phyloP scores from a whole-genome alignment of 2,329 filamentous ascomycete genomes.

The Xylariaceae sp. region DNA sequence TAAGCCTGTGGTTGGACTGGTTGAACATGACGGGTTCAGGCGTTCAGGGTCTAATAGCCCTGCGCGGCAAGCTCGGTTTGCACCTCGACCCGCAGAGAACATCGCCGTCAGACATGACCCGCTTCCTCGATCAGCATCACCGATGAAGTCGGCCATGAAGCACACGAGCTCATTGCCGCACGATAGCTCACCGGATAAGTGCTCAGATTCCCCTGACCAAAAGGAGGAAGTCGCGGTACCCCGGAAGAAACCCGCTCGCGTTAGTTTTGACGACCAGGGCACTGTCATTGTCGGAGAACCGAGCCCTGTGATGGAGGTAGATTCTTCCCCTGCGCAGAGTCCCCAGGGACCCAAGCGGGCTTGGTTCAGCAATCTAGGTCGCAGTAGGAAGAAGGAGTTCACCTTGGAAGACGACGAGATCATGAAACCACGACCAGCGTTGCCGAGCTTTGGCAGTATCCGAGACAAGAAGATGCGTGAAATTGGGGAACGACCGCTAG shows the following conservation, averaged over 20 bases:
- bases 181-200: constrained; percentile 44
- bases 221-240: constrained; percentile 36
- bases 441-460: constrained; percentile 72
- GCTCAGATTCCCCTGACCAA: constrained; percentile 38
- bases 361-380: constrained; percentile 49
- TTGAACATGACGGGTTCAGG: constrained; percentile 17
- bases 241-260: constrained; percentile 62
- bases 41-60: constrained; percentile 55
- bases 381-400: constrained; percentile 47
- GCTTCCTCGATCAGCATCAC: constrained; percentile 65
- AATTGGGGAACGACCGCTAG: constrained; percentile 51
- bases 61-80: constrained; percentile 63
- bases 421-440: constrained; percentile 68
- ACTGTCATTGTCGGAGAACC: constrained; percentile 50
- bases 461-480: constrained; percentile 55
- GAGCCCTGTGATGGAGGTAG: constrained; percentile 34
- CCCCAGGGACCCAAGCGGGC: constrained; percentile 40
- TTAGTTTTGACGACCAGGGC: constrained; percentile 73
- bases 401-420: constrained; percentile 56
- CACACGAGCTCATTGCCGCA: constrained; percentile 49
- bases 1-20: constrained; percentile 25
- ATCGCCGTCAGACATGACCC: constrained; percentile 61
- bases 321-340: constrained; percentile 37
- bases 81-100: constrained; percentile 46
- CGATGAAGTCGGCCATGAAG: constrained; percentile 73